Base-by-base conservation (phyloP, 139 green algal species). In the Nannochloris sp. region DNA sequence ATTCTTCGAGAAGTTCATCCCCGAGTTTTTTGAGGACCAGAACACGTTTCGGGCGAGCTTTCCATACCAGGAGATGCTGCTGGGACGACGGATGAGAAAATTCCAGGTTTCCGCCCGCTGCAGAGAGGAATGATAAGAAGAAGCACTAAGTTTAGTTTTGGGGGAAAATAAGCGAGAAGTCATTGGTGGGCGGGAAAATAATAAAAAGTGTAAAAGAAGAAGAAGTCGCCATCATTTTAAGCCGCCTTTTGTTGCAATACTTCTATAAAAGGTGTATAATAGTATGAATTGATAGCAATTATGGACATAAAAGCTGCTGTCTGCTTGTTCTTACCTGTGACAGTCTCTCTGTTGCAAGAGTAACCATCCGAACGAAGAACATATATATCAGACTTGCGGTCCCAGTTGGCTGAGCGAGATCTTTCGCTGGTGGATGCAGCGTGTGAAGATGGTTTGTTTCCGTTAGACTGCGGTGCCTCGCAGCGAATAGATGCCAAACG, bases 1-100 rank as follows among this genome's bases (percentile, higher is more conserved):
- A 89, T 15, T 96, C 75, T 4, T 81, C 19, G 24, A 87, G 24
- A 24, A 97, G 79, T 54, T 92, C 93, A 14, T 84, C 54, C 0
- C 93, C 94, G 23, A 97, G 71, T 75, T 98, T 99, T 75, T 96
- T 98, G 14, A 99, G 78, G 27, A 99, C 68, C 79, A 99, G 87
- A 2, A 95, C 90, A 27, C 85, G 95, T 19, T 77, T 82, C 0
- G 94, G 94, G 25, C 70, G 68, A 1, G 82, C 72, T 58, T 92
- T 85, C 94, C 94, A 99, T 32, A 98, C 87, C 9, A 99, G 83
- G 42, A 98, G 76, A 55, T 98, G 87, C 71, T 99, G 93, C 75
- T 99, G 92, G 4, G 89, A 97, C 77, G 68, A 90, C 31, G 94
- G 89, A 61, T 91, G 85, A 0, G 86, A 81, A 68, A 99, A 97